phyloP scores from a whole-genome alignment of 2,329 filamentous ascomycete species.

The Phialocephala sp. region DNA sequence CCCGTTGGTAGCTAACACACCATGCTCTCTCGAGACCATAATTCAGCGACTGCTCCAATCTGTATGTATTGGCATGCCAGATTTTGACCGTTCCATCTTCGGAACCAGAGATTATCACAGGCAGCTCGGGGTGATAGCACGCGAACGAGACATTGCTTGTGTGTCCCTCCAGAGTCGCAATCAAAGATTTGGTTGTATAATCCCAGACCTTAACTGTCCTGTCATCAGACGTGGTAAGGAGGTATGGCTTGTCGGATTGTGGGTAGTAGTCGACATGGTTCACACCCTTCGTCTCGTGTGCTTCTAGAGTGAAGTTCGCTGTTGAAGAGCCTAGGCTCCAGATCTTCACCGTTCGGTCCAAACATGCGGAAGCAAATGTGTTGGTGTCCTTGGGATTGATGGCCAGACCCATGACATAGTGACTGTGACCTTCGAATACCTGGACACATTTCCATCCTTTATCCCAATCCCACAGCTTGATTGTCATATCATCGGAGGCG shows the following conservation, averaged over 20 bases:
- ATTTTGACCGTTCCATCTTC: conserved; percentile 98
- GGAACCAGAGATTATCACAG: conserved; percentile 96
- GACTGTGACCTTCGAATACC: conserved; percentile 93
- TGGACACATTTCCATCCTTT: conserved; percentile 96
- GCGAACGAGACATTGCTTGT: conserved; percentile 98
- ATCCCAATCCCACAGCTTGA: conserved; percentile 99
- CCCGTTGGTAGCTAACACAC: conserved; percentile 96
- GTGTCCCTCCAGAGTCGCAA: conserved; percentile 95
- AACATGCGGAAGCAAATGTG: conserved; percentile 89
- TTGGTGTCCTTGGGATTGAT: conserved; percentile 99
- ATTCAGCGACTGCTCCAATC: conserved; percentile 92
- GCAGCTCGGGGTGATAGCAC: conserved; percentile 95
- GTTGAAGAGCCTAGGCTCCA: conserved; percentile 95
- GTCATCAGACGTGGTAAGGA: conserved; percentile 96
- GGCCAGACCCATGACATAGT: conserved; percentile 95
- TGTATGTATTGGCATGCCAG: conserved; percentile 98
- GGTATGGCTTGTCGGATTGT: conserved; percentile 78
- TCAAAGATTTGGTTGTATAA: conserved; percentile 96
- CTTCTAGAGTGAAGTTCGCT: conserved; percentile 95
- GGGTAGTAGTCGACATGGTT: conserved; percentile 95
- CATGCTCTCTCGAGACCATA: conserved; percentile 96
- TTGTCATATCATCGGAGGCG: conserved; percentile 97
- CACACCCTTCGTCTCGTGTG: conserved; percentile 95
- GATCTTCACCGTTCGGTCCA: conserved; percentile 97
- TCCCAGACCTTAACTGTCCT: conserved; percentile 98